phyloP scores from a whole-genome alignment of 2,329 filamentous ascomycete genomes.

The Hyphodiscus sp. region DNA sequence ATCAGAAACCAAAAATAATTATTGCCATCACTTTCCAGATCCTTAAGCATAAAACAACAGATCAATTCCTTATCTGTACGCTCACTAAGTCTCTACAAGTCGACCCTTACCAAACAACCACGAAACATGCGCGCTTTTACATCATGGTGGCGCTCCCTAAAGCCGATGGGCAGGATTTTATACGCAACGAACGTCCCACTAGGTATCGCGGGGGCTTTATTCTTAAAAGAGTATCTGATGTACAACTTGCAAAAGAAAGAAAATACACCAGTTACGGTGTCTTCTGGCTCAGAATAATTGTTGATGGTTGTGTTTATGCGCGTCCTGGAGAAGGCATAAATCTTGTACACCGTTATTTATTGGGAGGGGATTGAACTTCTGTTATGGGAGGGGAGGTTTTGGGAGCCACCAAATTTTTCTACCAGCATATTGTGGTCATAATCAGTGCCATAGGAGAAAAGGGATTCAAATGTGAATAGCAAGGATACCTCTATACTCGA shows the following conservation, averaged over 20 bases:
- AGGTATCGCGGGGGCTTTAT: constrained; percentile 7
- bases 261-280: constrained; percentile 8
- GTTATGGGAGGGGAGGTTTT: constrained; percentile 3
- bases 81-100: constrained; percentile 11
- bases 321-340: constrained; percentile 8
- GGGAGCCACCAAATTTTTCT: constrained; percentile 2
- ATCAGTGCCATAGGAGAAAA: constrained; percentile 8
- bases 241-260: constrained; percentile 11
- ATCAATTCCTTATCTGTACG: constrained; percentile 12
- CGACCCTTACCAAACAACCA: constrained; percentile 8
- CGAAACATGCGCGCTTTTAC: constrained; percentile 13
- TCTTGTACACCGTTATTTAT: constrained; percentile 9
- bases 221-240: constrained; percentile 11
- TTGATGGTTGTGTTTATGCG: constrained; percentile 9
- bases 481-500: constrained; percentile 6
- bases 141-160: constrained; percentile 12
- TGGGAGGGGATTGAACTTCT: neutral
- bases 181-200: constrained; percentile 10
- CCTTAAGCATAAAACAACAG: constrained; percentile 10
- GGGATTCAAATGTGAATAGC: constrained; percentile 7
- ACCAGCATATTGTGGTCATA: constrained; percentile 9
- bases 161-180: constrained; percentile 11
- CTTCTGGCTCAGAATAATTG: constrained; percentile 9
- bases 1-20: constrained; percentile 10
- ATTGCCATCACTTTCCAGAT: constrained; percentile 13